Percentiles rank a stretch among this genome's conserved stretches.
phyloP scores from a whole-genome alignment of 2,329 filamentous ascomycete genomes.

The Gaeumannomyces tritici region DNA sequence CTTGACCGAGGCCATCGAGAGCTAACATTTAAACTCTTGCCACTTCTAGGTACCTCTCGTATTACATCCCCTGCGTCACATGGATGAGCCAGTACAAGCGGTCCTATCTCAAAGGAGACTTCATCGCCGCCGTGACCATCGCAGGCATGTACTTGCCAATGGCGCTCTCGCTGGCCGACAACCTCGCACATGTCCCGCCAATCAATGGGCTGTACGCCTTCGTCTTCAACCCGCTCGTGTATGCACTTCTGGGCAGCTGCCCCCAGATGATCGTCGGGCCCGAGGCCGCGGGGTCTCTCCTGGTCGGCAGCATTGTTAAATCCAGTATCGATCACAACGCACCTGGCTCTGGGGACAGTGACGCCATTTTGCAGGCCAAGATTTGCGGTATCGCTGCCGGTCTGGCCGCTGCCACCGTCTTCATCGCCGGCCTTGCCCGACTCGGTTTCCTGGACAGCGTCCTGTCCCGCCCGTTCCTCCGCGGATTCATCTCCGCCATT shows the following conservation, averaged over 20 bases:
- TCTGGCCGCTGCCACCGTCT: constrained; percentile 77
- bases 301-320: constrained; percentile 81
- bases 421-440: constrained; percentile 76
- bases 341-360: constrained; percentile 41
- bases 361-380: constrained; percentile 60
- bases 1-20: not conserved
- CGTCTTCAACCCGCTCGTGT: constrained; percentile 84
- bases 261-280: constrained; percentile 92
- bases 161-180: constrained; percentile 85
- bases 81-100: constrained; percentile 85
- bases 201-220: constrained; percentile 94
- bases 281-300: constrained; percentile 83
- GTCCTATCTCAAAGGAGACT: constrained; percentile 74
- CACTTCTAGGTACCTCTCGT: constrained; percentile 66
- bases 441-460: constrained; percentile 93
- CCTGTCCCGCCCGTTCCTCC: constrained; percentile 79
- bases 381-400: constrained; percentile 84
- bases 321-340: constrained; percentile 53
- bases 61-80: constrained; percentile 84
- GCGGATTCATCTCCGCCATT: constrained; percentile 95
- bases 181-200: constrained; percentile 84
- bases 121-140: constrained; percentile 85
- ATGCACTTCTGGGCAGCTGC: constrained; percentile 83
- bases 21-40: not conserved
- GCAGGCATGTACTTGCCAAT: constrained; percentile 98